These are phyloP conservation scores for Breviolum minutum DNA, from an alignment of 73 alveolate species.

Conservation along the genomic window DNA sequence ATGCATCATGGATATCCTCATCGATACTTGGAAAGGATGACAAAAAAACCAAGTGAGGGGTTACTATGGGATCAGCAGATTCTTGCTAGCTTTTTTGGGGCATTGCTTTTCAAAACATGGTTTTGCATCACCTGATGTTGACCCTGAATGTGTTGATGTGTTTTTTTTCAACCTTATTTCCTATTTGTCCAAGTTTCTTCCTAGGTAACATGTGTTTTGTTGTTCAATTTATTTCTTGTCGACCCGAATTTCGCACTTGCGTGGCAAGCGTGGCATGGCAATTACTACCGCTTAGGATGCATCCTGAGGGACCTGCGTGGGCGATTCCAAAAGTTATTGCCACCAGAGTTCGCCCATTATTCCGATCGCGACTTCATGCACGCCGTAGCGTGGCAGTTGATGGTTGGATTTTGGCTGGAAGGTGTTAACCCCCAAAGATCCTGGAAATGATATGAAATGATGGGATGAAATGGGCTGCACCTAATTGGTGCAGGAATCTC, in stretches of 20 bases:
- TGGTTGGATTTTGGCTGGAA: not conserved
- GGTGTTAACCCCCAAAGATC: not conserved
- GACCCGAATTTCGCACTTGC: no score
- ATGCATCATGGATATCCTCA: slow-evolving; percentile 94
- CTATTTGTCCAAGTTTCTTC: no score
- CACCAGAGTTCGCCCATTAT: slow-evolving; percentile 87
- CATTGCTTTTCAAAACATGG: not conserved
- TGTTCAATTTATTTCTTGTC: no score
- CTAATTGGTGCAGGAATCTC: not conserved
- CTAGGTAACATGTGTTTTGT: no score
- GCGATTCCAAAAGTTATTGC: slow-evolving; percentile 87
- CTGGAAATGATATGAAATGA: no score
- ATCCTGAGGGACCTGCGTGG: slow-evolving; percentile 35
- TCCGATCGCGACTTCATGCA: slow-evolving; percentile 93
- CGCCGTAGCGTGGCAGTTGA: slow-evolving; percentile 9
- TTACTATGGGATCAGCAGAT: not conserved
- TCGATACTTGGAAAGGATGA: slow-evolving; percentile 22
- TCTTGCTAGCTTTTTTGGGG: not conserved
- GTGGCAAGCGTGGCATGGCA: no score
- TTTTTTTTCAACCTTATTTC: no score
- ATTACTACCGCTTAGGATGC: not conserved
- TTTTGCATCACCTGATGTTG: not conserved
- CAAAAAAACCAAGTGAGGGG: no score
- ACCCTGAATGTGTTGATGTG: no score
- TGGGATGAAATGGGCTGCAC: not conserved